Conservation (phyloP, 1,139 yeast genomes). For the Chernovozyma sophiae-reginae region DNA sequence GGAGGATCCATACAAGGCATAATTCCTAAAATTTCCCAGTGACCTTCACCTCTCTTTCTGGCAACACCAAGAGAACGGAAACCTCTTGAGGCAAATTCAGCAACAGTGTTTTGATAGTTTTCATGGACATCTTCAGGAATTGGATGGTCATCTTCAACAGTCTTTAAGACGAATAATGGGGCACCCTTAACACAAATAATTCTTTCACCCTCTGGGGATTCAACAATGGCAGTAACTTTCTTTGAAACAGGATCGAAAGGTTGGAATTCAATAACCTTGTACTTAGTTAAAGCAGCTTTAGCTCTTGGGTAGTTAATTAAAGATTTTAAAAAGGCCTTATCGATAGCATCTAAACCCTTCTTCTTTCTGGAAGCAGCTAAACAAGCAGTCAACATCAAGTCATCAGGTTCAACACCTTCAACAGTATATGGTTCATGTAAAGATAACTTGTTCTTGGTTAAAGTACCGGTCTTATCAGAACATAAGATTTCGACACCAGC, state of each 20-base stretch:
- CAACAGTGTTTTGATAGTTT: constrained; percentile 94
- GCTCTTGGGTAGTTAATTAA: constrained; percentile 87
- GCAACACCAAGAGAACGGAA: constrained; percentile 99
- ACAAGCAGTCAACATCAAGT: constrained; percentile 96
- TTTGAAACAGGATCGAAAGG: constrained; percentile 97
- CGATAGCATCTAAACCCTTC: constrained; percentile 98
- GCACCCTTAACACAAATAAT: constrained; percentile 98
- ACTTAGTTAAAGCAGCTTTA: constrained; percentile 89
- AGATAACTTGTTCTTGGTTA: constrained; percentile 95
- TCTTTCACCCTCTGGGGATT: constrained; percentile 95
- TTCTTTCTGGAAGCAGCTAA: constrained; percentile 98
- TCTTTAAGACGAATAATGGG: constrained; percentile 89
- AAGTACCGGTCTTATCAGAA: constrained; percentile 99
- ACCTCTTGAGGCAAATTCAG: constrained; percentile 97
- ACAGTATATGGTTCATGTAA: constrained; percentile 99
- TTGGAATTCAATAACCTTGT: constrained; percentile 93
- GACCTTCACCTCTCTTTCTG: constrained; percentile 98
- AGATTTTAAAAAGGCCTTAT: constrained; percentile 94
- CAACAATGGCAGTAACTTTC: constrained; percentile 93
- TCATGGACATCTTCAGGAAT: constrained; percentile 94
- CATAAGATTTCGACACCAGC: constrained; percentile 99
- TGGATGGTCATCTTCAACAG: constrained; percentile 95
- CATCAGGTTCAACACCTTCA: constrained; percentile 97
- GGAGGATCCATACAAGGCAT: constrained; percentile 99
- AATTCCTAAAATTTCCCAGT: constrained; percentile 97